Base-by-base conservation (phyloP, 106 monocot genomes). In the Dioscorea alata region DNA sequence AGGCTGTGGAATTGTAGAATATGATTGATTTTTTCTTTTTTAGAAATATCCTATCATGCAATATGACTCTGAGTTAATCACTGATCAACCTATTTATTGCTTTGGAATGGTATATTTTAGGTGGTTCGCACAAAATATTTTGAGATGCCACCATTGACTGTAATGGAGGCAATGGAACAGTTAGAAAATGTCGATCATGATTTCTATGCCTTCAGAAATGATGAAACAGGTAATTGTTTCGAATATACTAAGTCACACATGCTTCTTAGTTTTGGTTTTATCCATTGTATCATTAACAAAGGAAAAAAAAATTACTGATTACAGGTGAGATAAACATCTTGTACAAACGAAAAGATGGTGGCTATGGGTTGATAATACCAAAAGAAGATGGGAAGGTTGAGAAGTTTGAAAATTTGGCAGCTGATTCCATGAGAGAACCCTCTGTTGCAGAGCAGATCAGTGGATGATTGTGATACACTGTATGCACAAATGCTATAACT, bases 191-290 rank as follows among this genome's bases (percentile, higher is more conserved):
- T 97, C 17, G 82, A 92, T 79, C 96, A 97, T 70, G 82, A 86
- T 54, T 97, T 97, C 74, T 97, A 86, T 78, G 96, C 76, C 28
- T 97, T 97, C 72, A 86, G 92, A 74, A 92, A 92, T 66, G 86
- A 86, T 49, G 82, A 89, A 69, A 97, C 89, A 48, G 92, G 94
- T 91, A 79, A 68, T 16, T 13, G 4, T 0, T 35, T 24, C 5
- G 10, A 42, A 42, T 28, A 28, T 28, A 28, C 28, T 1, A 1
- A 28, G 2, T 28, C 28, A n/a, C n/a, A n/a, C n/a, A 4, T 34
- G 34, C 42, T 42, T 42, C 5, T 2, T 42, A 42, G 9, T 42
- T 42, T 42, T 42, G 10, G 6, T 42, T 42, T 6, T 42, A 42
- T 5, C 0, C 42, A 10, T 42, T 42, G 42, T 42, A 10, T 42